phyloP scores from a whole-genome alignment of 139 green algal genomes.

The Closterium sp. region DNA sequence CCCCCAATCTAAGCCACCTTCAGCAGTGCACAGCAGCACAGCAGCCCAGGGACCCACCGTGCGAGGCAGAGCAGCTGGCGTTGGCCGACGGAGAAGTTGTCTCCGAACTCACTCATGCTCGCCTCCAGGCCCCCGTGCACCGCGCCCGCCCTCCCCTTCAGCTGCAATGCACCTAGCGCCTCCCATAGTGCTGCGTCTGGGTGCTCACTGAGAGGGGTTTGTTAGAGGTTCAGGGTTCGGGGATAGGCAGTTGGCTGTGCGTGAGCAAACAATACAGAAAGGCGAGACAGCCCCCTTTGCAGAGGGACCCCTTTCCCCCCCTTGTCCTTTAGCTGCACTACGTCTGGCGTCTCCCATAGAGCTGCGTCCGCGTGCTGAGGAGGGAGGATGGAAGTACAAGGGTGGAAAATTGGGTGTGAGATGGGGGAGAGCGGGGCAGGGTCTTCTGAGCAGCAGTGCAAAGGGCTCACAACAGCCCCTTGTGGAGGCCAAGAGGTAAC shows the following conservation, averaged over 20 bases:
- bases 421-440: background rate
- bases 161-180: slow-evolving; percentile 54
- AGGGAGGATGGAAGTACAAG: no score
- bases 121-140: background rate
- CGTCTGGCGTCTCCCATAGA: no score
- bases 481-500: no score
- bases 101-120: slow-evolving; percentile 74
- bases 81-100: slow-evolving; percentile 83
- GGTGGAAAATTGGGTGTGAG: background rate
- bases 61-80: slow-evolving; percentile 87
- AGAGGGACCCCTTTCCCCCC: no score
- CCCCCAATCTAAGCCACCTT: no score
- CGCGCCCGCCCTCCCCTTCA: slow-evolving; percentile 32
- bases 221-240: background rate
- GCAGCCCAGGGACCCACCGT: background rate
- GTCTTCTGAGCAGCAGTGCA: no score
- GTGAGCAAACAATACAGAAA: no score
- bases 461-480: no score
- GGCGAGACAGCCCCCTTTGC: no score
- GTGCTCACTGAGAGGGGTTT: slow-evolving; percentile 38
- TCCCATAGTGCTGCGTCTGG: slow-evolving; percentile 66
- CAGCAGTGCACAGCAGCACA: no score
- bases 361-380: no score
- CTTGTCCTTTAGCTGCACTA: no score
- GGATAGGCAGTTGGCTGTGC: background rate